Evolutionary conservation across 352 stramenopile species (phyloP).

Genomic region (Thraustochytrium sp.): DNA sequence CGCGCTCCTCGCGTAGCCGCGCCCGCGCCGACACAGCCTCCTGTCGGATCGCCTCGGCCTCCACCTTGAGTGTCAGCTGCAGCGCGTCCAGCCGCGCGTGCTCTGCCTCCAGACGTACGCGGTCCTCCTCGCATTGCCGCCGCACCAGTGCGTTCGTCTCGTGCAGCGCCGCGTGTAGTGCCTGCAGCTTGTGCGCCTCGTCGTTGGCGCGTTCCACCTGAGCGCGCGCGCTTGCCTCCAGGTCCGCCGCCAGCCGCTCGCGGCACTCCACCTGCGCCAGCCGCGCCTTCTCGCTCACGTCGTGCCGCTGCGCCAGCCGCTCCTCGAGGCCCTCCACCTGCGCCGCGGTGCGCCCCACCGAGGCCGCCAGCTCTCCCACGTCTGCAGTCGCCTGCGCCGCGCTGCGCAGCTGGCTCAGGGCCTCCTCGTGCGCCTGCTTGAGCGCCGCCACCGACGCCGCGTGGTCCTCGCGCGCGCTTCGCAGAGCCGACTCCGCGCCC

Average conservation of each 20-base stretch:
- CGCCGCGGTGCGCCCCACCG: not conserved
- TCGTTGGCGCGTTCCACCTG: conserved; percentile 6
- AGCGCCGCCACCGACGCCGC: not conserved
- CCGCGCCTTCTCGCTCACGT: conserved; percentile 13
- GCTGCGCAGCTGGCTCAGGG: not conserved
- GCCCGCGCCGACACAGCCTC: not conserved
- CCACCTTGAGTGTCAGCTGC: conserved; percentile 30
- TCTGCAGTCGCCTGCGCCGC: not conserved
- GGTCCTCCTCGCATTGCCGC: not conserved
- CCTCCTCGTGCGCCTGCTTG: not conserved
- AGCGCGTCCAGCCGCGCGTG: conserved; percentile 22
- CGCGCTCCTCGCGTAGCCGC: conserved; percentile 2
- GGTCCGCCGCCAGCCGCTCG: not conserved
- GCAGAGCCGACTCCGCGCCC: not conserved
- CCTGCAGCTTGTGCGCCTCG: conserved; percentile 13
- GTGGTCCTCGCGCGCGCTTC: not conserved
- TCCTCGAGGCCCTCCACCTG: not conserved
- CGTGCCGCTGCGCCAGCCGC: not conserved
- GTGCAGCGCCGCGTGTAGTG: not conserved
- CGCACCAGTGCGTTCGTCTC: not conserved
- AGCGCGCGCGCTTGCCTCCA: not conserved
- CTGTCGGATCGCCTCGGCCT: not conserved
- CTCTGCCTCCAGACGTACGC: not conserved
- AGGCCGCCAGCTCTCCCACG: not conserved
- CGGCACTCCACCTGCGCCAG: conserved; percentile 22